These are phyloP conservation scores for Xylaria sp. DNA, from an alignment of 2,329 filamentous ascomycete species.

Conservation along the genomic window DNA sequence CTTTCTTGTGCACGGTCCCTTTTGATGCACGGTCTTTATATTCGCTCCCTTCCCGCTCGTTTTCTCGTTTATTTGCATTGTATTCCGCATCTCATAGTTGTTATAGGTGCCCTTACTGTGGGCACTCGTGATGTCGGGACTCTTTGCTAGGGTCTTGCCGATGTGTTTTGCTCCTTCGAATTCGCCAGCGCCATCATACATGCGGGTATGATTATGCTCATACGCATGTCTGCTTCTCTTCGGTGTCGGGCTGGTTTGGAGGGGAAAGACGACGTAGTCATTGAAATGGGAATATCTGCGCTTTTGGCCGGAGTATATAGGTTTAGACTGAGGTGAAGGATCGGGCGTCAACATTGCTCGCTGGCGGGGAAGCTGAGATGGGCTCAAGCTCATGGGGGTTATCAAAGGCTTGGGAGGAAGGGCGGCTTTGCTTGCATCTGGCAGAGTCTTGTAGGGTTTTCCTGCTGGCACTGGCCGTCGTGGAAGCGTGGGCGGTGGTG, in stretches of 20 bases:
- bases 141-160: not conserved
- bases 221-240: not conserved
- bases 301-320: not conserved
- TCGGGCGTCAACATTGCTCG: not conserved
- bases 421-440: slow-evolving; percentile 28
- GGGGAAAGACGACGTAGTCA: not conserved
- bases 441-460: slow-evolving; percentile 17
- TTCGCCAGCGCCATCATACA: not conserved
- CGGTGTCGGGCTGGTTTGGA: not conserved
- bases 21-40: not conserved
- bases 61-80: too few species aligned
- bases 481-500: slow-evolving; percentile 4
- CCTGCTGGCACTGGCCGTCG: not conserved
- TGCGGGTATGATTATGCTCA: not conserved
- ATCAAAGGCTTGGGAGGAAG: slow-evolving; percentile 19
- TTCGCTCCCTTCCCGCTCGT: too few species aligned
- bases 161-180: not conserved
- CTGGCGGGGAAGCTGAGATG: not conserved
- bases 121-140: not conserved
- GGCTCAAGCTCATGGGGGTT: slow-evolving; percentile 3
- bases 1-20: not conserved
- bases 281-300: not conserved
- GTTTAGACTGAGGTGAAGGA: not conserved
- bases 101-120: not conserved
- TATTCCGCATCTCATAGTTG: too few species aligned